Evolutionary conservation across 345 rosid genomes (phyloP).

Genomic region (Cardamine chenopodiifolia): DNA sequence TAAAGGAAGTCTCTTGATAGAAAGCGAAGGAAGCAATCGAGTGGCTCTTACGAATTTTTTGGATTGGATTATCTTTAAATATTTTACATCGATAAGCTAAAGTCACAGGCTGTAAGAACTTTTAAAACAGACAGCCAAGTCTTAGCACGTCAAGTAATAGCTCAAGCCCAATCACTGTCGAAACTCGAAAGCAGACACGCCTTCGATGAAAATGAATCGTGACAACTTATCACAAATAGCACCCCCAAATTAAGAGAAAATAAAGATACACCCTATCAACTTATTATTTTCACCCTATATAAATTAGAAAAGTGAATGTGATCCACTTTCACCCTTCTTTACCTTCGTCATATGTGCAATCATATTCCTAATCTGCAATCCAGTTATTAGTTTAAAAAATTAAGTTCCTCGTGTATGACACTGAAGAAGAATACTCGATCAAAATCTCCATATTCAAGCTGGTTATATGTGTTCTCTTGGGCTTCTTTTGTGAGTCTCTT

Average conservation of each 20-base stretch:
- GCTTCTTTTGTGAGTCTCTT: not conserved
- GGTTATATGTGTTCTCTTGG: not conserved
- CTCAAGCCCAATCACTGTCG: constrained; percentile 29
- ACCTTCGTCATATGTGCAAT: not conserved
- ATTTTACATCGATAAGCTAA: constrained; percentile 18
- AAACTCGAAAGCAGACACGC: constrained; percentile 30
- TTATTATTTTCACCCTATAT: not conserved
- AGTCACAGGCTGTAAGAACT: constrained; percentile 23
- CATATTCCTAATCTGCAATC: not conserved
- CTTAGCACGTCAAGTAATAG: constrained; percentile 15
- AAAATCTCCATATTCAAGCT: not conserved
- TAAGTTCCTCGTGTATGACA: not conserved
- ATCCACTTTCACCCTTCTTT: not conserved
- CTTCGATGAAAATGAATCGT: constrained; percentile 8
- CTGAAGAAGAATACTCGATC: not conserved
- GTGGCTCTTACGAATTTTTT: constrained; percentile 42
- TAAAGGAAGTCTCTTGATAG: constrained; percentile 31
- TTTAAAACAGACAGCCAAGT: constrained; percentile 11
- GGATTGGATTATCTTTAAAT: not conserved
- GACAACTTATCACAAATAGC: constrained; percentile 10
- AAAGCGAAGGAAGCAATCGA: constrained; percentile 44
- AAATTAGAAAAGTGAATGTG: not conserved
- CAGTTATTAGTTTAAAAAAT: not conserved
- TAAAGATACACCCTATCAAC: not conserved
- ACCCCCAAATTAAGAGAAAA: not conserved